phyloP scores from a whole-genome alignment of 1,284 basidiomycete genomes.

The Neolentinus lepideus region DNA sequence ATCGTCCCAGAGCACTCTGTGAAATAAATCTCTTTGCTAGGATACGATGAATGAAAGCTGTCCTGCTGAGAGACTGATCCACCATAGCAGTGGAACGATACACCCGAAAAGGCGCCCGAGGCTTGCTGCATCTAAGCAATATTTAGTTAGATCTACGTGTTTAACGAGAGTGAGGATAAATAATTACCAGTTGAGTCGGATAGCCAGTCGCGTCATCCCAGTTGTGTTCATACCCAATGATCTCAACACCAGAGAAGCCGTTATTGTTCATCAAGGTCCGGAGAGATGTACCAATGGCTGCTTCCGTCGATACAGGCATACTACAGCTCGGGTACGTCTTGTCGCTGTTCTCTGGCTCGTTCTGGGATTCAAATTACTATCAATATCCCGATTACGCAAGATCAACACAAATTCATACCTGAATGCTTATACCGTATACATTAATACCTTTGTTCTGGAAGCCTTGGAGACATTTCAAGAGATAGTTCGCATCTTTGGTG shows the following conservation, averaged over 20 bases:
- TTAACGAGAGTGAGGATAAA: background rate
- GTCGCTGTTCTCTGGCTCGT: conserved; percentile 9
- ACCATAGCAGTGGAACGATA: conserved; percentile 44
- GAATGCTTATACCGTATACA: conserved; percentile 37
- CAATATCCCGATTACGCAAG: conserved; percentile 7
- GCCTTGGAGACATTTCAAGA: conserved; percentile 37
- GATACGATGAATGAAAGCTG: conserved; percentile 35
- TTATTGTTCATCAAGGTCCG: conserved; percentile 37
- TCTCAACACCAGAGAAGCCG: conserved; percentile 29
- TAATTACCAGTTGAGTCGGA: conserved; percentile 36
- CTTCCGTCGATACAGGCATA: conserved; percentile 32
- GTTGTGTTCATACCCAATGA: conserved; percentile 15
- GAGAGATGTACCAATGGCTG: conserved; percentile 31
- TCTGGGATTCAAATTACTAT: conserved; percentile 3
- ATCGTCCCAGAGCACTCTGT: conserved; percentile 44
- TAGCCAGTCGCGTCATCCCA: conserved; percentile 40
- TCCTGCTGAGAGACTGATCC: conserved; percentile 33
- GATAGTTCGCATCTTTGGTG: conserved; percentile 31
- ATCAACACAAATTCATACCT: conserved; percentile 21
- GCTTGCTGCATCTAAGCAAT: conserved; percentile 38
- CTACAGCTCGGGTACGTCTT: conserved; percentile 36
- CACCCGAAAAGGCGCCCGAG: conserved; percentile 35
- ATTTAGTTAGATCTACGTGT: background rate
- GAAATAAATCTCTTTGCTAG: conserved; percentile 42
- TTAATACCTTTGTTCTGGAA: conserved; percentile 35